phyloP scores from a whole-genome alignment of 495 filamentous ascomycete genomes.

The Beverwykella pulmonaria region DNA sequence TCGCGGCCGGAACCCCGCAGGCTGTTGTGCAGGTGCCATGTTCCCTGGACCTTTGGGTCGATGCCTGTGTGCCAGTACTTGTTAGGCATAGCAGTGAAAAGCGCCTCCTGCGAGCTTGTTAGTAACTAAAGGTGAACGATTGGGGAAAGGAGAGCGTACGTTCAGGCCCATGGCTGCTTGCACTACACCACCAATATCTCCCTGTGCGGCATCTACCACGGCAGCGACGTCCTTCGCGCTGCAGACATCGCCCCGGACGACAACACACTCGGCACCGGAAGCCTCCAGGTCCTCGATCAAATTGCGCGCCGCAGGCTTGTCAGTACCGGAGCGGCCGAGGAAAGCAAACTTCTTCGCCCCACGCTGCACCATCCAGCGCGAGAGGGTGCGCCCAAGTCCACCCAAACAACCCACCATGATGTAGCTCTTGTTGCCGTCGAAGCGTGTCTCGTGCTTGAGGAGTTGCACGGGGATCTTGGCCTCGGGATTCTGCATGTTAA shows the following conservation, averaged over 20 bases:
- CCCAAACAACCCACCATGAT: conserved; percentile 52
- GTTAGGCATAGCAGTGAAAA: conserved; percentile 17
- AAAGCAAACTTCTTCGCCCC: conserved; percentile 30
- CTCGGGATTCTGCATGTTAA: not conserved
- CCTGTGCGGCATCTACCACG: not conserved
- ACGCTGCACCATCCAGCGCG: conserved; percentile 12
- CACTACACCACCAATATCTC: conserved; percentile 14
- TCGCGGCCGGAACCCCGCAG: not conserved
- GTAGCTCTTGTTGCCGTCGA: conserved; percentile 41
- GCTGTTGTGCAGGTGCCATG: conserved; percentile 29
- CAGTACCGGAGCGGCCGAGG: conserved; percentile 17
- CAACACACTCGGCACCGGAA: not conserved
- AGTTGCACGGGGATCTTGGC: conserved; percentile 37
- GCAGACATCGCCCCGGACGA: conserved; percentile 12
- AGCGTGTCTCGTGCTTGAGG: not conserved
- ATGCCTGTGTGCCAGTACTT: conserved; percentile 3
- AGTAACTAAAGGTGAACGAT: not conserved
- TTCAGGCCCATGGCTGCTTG: conserved; percentile 3
- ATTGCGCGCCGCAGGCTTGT: not conserved
- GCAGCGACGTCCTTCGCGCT: not conserved
- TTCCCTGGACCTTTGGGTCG: conserved; percentile 13
- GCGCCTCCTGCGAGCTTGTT: not conserved
- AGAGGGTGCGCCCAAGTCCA: conserved; percentile 45
- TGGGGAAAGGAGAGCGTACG: not conserved
- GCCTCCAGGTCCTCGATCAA: conserved; percentile 3